Evolutionary conservation across 108 stramenopile genomes (phyloP), one percentile per base, ranked within the genome.

Genomic region (Cyclotella baltica): DNA sequence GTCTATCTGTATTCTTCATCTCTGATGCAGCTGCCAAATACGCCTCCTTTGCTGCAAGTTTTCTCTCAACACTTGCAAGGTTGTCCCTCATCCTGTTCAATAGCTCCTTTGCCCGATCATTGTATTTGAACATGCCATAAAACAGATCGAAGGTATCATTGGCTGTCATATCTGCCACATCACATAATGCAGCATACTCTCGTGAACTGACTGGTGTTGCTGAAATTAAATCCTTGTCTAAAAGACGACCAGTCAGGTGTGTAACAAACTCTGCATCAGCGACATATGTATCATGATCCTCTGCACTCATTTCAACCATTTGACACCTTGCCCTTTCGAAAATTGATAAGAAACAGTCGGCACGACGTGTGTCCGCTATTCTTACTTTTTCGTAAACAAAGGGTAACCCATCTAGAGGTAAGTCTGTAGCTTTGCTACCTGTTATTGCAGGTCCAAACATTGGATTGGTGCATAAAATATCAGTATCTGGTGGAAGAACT

Each of bases 191-290:
- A 15, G 90, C 74, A 85, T 97, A 98, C 63, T 96, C 98, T 71
- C 86, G 93, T 0, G 96, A 96, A 73, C 88, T 85, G 50, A 98
- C 94, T 16, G 96, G 97, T 51, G 97, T 94, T 13, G 90, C 90
- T 38, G 94, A 89, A 1, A 98, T 84, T 52, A 96, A 72, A 58
- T 96, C 83, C 20, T 84, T 77, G 71, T 92, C 88, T 31, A 98
- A 82, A n/a, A 97, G 72, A 52, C 98, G 94, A 38, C 98, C 98
- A 36, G 92, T 88, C 78, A 98, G 62, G 70, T 97, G 98, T 9
- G 98, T 96, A 37, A 98, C 94, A 80, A 98, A 98, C 76, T 97
- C 96, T 30, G 96, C 93, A 86, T 98, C 95, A 6, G 95, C 96
- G 10, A 93, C 90, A 47, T 96, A 90, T 29, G 78, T 83, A 78